phyloP scores from a whole-genome alignment of 2,329 filamentous ascomycete genomes.

The Colletotrichum endophyticum region DNA sequence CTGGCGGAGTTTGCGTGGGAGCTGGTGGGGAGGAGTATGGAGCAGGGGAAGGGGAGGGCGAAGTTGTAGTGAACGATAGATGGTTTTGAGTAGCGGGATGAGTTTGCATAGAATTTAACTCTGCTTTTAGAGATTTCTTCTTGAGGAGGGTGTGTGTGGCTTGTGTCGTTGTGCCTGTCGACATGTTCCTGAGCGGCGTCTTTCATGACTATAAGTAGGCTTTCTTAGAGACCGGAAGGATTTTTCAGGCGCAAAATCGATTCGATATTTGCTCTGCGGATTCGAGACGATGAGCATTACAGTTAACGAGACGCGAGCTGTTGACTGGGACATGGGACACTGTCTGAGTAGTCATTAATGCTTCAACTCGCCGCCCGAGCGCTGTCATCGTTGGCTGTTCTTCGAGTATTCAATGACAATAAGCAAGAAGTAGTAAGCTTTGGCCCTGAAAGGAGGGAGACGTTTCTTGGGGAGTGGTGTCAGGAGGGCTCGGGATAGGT shows the following conservation, averaged over 20 bases:
- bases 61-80: slow-evolving; percentile 16
- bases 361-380: too few relatives aligned
- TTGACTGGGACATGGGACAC: too few relatives aligned
- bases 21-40: slow-evolving; percentile 55
- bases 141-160: too few relatives aligned
- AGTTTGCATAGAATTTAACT: neutral
- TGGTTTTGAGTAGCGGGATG: neutral
- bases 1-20: slow-evolving; percentile 83
- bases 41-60: slow-evolving; percentile 31
- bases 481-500: too few relatives aligned
- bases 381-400: fast-evolving
- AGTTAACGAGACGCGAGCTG: fast-evolving
- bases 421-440: fast-evolving
- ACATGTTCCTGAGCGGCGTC: too few relatives aligned
- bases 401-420: fast-evolving
- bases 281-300: too few relatives aligned
- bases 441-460: fast-evolving
- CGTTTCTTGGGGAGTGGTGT: neutral
- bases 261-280: fast-evolving
- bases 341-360: too few relatives aligned
- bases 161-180: too few relatives aligned
- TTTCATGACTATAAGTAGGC: too few relatives aligned
- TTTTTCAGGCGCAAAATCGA: too few relatives aligned
- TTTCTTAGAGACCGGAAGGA: fast-evolving
- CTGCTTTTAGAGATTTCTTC: too few relatives aligned